phyloP scores from a whole-genome alignment of 805 yeast genomes.

The Torulaspora maleeae region DNA sequence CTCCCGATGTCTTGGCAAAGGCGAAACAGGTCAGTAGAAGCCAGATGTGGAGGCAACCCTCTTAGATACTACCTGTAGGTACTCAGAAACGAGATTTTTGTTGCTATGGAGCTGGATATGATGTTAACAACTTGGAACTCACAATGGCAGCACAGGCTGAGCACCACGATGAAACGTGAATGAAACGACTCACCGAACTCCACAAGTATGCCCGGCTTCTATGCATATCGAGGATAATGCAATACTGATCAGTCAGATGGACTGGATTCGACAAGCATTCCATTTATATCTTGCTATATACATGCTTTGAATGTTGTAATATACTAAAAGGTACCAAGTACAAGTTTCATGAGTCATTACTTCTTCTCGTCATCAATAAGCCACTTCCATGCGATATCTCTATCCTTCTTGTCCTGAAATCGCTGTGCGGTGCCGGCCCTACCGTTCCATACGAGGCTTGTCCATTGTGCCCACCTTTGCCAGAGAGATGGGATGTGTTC shows the following conservation, averaged over 20 bases:
- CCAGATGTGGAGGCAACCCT: neutral
- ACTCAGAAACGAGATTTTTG: no score
- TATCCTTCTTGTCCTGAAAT: slow-evolving; percentile 29
- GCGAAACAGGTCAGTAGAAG: neutral
- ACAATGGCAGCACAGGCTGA: neutral
- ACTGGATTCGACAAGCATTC: no score
- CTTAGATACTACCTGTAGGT: neutral
- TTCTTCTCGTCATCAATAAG: slow-evolving; percentile 44
- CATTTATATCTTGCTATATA: neutral
- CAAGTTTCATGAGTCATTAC: slow-evolving; percentile 7
- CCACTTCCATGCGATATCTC: slow-evolving; percentile 56
- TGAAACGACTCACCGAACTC: neutral
- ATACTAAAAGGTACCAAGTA: neutral
- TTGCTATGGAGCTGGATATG: no score
- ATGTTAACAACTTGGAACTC: neutral
- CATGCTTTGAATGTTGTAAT: neutral
- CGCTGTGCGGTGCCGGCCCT: slow-evolving; percentile 11
- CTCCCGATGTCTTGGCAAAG: neutral
- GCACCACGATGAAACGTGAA: neutral
- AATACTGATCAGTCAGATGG: no score
- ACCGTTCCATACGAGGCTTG: slow-evolving; percentile 22
- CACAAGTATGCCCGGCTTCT: no score
- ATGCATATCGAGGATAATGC: no score
- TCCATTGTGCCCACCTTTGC: slow-evolving; percentile 19
- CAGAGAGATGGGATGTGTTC: slow-evolving; percentile 24